A percentile compares a stretch with the other conserved stretches of the same genome.
Evolutionary conservation across 768 basidiomycete genomes (phyloP).

Genomic region (Pleurotus platypus): DNA sequence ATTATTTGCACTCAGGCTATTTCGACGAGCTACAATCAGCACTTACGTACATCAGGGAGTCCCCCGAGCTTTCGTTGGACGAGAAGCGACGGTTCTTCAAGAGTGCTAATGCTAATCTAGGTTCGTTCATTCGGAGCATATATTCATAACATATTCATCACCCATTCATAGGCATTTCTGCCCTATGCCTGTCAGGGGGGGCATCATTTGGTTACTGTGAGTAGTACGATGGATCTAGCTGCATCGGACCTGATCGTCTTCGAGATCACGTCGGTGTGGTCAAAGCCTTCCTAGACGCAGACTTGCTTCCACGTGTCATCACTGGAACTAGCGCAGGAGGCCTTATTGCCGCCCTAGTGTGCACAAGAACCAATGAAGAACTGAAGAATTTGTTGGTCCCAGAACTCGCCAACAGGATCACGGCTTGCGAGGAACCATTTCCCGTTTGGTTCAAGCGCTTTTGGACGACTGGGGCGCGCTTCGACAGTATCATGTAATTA

Average conservation of each 20-base stretch:
- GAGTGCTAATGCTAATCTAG: conserved; percentile 83
- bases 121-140: conserved; percentile 24
- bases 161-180: conserved; percentile 54
- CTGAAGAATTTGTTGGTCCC: conserved; percentile 75
- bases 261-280: conserved; percentile 88
- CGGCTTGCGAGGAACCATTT: conserved; percentile 78
- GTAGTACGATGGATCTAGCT: conserved; percentile 14
- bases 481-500: conserved; percentile 67
- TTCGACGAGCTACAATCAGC: conserved; percentile 74
- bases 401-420: conserved; percentile 77
- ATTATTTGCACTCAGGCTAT: conserved; percentile 47
- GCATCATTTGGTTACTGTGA: conserved; percentile 92
- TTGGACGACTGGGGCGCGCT: conserved; percentile 88
- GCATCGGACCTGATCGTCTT: too few relatives aligned
- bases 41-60: conserved; percentile 71
- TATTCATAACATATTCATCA: background rate
- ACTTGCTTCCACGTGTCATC: conserved; percentile 85
- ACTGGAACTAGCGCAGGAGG: conserved; percentile 95
- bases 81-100: conserved; percentile 94
- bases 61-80: conserved; percentile 69
- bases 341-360: conserved; percentile 69
- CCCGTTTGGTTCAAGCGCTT: conserved; percentile 68
- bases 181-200: conserved; percentile 94
- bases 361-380: conserved; percentile 88
- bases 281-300: conserved; percentile 86